Evolutionary conservation across 768 basidiomycete species (phyloP), one percentile per base, ranked within the genome.

Genomic region (Chalciporus piperatus): DNA sequence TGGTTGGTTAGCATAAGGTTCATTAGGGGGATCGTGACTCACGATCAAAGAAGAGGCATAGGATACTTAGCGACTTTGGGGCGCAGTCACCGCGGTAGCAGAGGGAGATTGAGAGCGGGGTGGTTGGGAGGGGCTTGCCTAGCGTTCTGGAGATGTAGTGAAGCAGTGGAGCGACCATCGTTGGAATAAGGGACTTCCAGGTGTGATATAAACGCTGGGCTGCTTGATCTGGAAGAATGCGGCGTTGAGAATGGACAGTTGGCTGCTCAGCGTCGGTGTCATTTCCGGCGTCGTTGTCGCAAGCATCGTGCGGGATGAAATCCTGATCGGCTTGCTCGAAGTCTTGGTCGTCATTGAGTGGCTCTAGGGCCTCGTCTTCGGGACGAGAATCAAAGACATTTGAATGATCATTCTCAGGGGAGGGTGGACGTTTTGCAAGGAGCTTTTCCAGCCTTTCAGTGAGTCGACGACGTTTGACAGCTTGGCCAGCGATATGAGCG

Each of bases 151-250:
- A 22, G 20, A 20, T 50, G 42, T 45, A 50, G 6, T 32, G 32
- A 16, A 50, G 30, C 7, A 16, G 35, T 20, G 35, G 14, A 6
- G 6, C 23, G 3, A 50, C 42, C 9, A 50, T 22, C 1, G 27
- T 50, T 14, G 49, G 49, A 27, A 50, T 27, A 33, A 50, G 49
- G 2, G 23, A n/a, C 19, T 50, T 50, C 49, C 49, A 50, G 19
- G 14, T 50, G 19, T 16, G 14, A 6, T 45, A 50, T 3, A 50
- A 33, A 14, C 14, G 17, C 33, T 41, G 23, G 12, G 48, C 30
- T 11, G 48, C 19, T 2, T 17, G 17, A 32, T 49, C 48, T 44
- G 48, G 48, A n/a, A 41, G 16, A 10, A 30, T 42, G n/a, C 11
- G 28, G n/a, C 28, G 41, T 16, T 30, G 43, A 4, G 25, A 22